Evolutionary conservation across 2,329 filamentous ascomycete species (phyloP).

Genomic region (Hymenoscyphus salicellus): DNA sequence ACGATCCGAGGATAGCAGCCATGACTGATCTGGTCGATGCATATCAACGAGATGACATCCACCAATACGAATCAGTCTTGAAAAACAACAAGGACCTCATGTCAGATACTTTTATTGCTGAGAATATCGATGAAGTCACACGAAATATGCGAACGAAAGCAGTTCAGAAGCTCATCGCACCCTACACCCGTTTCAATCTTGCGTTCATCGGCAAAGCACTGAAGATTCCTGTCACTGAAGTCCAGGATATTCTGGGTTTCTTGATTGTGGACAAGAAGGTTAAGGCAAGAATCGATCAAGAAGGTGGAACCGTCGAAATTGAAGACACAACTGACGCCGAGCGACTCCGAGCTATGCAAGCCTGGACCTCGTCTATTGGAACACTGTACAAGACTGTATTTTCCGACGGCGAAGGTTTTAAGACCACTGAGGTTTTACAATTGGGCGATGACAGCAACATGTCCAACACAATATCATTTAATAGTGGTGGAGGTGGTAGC

Average conservation of each 20-base stretch:
- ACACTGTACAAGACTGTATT: conserved; percentile 70
- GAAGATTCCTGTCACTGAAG: conserved; percentile 79
- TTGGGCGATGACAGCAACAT: conserved; percentile 22
- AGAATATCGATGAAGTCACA: conserved; percentile 98
- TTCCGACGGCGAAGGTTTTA: conserved; percentile 72
- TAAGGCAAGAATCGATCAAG: conserved; percentile 83
- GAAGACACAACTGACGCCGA: conserved; percentile 70
- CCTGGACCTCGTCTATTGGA: conserved; percentile 69
- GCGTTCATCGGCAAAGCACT: conserved; percentile 84
- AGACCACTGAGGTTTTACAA: conserved; percentile 28
- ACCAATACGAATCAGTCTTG: conserved; percentile 83
- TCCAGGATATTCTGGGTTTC: conserved; percentile 93
- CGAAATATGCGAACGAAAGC: conserved; percentile 98
- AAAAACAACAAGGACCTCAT: conserved; percentile 85
- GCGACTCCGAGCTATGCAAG: conserved; percentile 68
- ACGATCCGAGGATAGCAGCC: conserved; percentile 87
- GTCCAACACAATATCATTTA: neutral
- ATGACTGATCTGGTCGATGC: conserved; percentile 98
- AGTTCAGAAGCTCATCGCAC: conserved; percentile 86
- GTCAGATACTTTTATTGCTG: conserved; percentile 90
- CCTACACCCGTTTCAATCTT: conserved; percentile 89
- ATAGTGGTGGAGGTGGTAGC: neutral
- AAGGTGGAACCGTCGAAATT: conserved; percentile 78
- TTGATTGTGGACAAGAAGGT: conserved; percentile 89
- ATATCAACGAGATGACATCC: conserved; percentile 93